Percentiles rank a stretch among this genome's conserved stretches.
phyloP scores from a whole-genome alignment of 2,329 filamentous ascomycete species.

The Eutypa lata region DNA sequence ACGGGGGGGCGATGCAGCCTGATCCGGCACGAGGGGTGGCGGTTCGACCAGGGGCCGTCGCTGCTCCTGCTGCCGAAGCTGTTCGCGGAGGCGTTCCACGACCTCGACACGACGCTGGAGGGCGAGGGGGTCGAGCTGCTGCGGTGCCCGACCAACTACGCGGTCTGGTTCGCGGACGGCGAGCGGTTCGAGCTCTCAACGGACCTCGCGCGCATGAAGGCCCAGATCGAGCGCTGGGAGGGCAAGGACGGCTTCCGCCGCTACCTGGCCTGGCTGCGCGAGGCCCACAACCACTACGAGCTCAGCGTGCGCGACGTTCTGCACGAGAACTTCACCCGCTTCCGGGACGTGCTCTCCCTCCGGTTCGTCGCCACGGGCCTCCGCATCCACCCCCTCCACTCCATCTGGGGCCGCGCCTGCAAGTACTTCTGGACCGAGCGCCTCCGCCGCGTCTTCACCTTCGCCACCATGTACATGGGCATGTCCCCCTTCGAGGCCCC shows the following conservation, averaged over 20 bases:
- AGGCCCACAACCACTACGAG: slow-evolving; percentile 69
- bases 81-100: slow-evolving; percentile 66
- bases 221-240: slow-evolving; percentile 69
- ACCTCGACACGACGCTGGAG: slow-evolving; percentile 64
- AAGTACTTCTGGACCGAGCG: slow-evolving; percentile 70
- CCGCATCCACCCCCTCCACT: slow-evolving; percentile 66
- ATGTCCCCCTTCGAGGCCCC: slow-evolving; percentile 77
- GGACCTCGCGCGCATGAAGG: slow-evolving; percentile 69
- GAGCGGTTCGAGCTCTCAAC: slow-evolving; percentile 61
- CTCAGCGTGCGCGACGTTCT: slow-evolving; percentile 64
- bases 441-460: slow-evolving; percentile 68
- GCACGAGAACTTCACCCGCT: slow-evolving; percentile 61
- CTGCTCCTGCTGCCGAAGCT: slow-evolving; percentile 68
- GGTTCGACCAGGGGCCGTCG: slow-evolving; percentile 76
- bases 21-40: slow-evolving; percentile 57
- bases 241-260: slow-evolving; percentile 67
- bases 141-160: slow-evolving; percentile 75
- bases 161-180: slow-evolving; percentile 69
- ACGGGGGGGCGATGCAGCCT: slow-evolving; percentile 70
- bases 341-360: slow-evolving; percentile 55
- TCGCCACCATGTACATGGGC: slow-evolving; percentile 80
- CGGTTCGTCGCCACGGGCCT: slow-evolving; percentile 58
- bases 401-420: slow-evolving; percentile 62
- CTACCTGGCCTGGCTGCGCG: slow-evolving; percentile 65
- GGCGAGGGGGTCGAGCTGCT: slow-evolving; percentile 64